A percentile compares a stretch with the other conserved stretches of the same genome.
Evolutionary conservation across 2,329 filamentous ascomycete species (phyloP).

Genomic region (Fusarium oxysporum): DNA sequence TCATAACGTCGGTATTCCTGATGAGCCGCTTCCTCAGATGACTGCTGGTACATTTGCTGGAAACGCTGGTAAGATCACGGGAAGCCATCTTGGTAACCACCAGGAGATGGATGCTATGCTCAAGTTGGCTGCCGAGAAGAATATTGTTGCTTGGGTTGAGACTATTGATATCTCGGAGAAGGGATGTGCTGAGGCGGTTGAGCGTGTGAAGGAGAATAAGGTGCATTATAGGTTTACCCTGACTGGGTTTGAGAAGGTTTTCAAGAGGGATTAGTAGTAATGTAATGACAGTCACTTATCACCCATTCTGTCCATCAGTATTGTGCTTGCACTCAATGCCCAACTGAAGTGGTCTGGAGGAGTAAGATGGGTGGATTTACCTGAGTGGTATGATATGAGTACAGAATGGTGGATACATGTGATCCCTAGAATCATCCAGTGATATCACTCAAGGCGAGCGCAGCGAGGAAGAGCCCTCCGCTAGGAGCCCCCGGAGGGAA

Average conservation of each 20-base stretch:
- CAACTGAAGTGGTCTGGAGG: too few species aligned
- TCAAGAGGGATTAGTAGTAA: slow-evolving; percentile 48
- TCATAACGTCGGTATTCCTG: slow-evolving; percentile 68
- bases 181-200: slow-evolving; percentile 76
- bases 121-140: slow-evolving; percentile 66
- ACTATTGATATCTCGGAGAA: slow-evolving; percentile 73
- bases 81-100: slow-evolving; percentile 71
- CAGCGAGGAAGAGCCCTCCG: neutral
- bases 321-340: too few species aligned
- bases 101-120: slow-evolving; percentile 70
- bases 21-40: slow-evolving; percentile 59
- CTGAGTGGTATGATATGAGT: too few species aligned
- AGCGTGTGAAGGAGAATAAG: slow-evolving; percentile 76
- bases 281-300: neutral
- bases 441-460: too few species aligned
- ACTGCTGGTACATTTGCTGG: slow-evolving; percentile 57
- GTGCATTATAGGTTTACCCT: slow-evolving; percentile 80
- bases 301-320: too few species aligned
- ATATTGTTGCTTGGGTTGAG: slow-evolving; percentile 68
- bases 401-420: too few species aligned
- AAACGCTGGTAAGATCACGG: slow-evolving; percentile 64
- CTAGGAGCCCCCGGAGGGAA: neutral
- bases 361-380: too few species aligned
- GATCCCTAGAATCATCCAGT: too few species aligned
- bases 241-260: slow-evolving; percentile 74